phyloP scores from a whole-genome alignment of 768 basidiomycete genomes.

The Auricularia sp. region DNA sequence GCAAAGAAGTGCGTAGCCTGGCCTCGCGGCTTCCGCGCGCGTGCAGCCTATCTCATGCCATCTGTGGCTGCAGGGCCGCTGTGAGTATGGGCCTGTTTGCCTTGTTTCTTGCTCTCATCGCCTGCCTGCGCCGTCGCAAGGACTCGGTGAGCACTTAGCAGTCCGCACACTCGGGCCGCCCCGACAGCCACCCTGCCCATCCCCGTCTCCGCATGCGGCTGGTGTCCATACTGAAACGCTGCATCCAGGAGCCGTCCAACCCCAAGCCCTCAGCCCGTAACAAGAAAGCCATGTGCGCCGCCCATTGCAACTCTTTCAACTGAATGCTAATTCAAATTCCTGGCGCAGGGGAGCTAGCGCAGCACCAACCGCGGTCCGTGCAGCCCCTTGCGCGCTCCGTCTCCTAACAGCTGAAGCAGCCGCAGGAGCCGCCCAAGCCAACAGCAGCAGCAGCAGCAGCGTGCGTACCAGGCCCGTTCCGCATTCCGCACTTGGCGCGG shows the following conservation, averaged over 20 bases:
- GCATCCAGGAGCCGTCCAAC: background rate
- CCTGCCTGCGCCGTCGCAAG: background rate
- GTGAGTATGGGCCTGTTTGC: background rate
- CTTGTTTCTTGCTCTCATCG: no score
- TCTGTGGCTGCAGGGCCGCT: background rate
- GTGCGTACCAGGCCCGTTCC: no score
- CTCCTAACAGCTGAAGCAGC: no score
- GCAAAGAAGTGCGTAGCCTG: background rate
- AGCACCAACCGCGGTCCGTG: no score
- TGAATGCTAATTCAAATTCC: no score
- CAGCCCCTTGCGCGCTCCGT: no score
- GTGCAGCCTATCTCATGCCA: background rate
- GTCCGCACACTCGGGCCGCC: background rate
- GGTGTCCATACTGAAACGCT: background rate
- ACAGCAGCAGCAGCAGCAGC: no score
- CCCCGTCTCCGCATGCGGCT: background rate
- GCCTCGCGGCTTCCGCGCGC: background rate
- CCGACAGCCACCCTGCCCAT: background rate
- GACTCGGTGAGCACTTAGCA: background rate
- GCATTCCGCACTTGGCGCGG: background rate
- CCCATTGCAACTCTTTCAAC: no score
- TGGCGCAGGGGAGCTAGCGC: no score
- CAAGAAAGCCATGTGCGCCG: background rate
- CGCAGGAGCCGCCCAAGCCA: no score
- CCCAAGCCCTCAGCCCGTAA: background rate